These are phyloP conservation scores for Suillus bovinus DNA, from an alignment of 768 basidiomycete genomes.

Conservation along the genomic window DNA sequence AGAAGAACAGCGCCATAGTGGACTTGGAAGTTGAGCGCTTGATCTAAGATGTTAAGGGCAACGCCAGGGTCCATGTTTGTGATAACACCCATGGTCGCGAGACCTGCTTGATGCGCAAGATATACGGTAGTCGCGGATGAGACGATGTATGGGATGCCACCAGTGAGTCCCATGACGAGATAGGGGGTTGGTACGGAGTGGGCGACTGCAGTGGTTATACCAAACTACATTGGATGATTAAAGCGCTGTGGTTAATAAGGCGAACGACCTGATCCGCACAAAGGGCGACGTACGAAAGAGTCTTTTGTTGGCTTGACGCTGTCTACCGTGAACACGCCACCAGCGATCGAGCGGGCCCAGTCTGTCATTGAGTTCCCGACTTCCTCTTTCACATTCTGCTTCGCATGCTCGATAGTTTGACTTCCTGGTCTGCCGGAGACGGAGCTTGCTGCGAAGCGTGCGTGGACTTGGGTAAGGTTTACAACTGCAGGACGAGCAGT, in stretches of 20 bases:
- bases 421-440: slow-evolving; percentile 77
- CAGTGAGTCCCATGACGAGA: slow-evolving; percentile 75
- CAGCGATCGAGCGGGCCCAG: slow-evolving; percentile 75
- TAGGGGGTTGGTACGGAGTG: slow-evolving; percentile 76
- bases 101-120: slow-evolving; percentile 76
- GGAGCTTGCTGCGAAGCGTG: slow-evolving; percentile 58
- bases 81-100: slow-evolving; percentile 54
- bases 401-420: slow-evolving; percentile 72
- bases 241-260: not conserved
- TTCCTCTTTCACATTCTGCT: slow-evolving; percentile 77
- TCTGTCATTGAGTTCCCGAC: slow-evolving; percentile 75
- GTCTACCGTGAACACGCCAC: slow-evolving; percentile 59
- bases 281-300: slow-evolving; percentile 58
- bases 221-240: slow-evolving; percentile 44
- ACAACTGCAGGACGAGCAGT: slow-evolving; percentile 5
- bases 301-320: slow-evolving; percentile 49
- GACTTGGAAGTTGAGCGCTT: slow-evolving; percentile 82
- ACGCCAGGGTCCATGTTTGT: slow-evolving; percentile 75
- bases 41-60: slow-evolving; percentile 76
- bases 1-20: slow-evolving; percentile 95
- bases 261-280: not conserved
- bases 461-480: slow-evolving; percentile 36
- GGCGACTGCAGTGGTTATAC: slow-evolving; percentile 76
- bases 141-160: slow-evolving; percentile 85
- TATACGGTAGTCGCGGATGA: slow-evolving; percentile 79